Evolutionary conservation across 192 early-diverging fungal species (phyloP).

Genomic region (Coemansia sp.): DNA sequence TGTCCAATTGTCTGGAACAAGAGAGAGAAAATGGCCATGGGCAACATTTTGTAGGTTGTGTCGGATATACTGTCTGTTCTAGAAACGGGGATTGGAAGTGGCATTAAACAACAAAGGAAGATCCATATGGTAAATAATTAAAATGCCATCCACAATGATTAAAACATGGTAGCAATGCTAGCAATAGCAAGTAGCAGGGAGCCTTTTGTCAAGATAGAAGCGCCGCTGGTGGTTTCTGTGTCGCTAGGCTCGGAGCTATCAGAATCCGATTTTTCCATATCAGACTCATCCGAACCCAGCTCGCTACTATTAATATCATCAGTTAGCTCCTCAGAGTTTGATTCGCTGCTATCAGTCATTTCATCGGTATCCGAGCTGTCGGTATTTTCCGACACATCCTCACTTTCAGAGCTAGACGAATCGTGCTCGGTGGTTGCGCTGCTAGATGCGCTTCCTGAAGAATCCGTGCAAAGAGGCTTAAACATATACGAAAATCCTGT

Average conservation of each 20-base stretch:
- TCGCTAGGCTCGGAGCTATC: no score
- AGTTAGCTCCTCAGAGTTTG: no score
- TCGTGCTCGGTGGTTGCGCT: background rate
- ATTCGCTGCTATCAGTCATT: background rate
- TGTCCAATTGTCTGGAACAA: no score
- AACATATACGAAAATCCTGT: conserved; percentile 28
- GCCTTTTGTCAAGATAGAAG: background rate
- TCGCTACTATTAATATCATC: background rate
- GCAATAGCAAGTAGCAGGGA: conserved; percentile 1
- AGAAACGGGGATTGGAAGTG: background rate
- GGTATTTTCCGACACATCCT: background rate
- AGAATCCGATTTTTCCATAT: no score
- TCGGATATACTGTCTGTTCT: no score
- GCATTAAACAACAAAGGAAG: background rate
- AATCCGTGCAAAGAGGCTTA: conserved; percentile 13
- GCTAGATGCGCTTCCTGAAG: background rate
- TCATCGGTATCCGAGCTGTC: background rate
- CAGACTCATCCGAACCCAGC: background rate
- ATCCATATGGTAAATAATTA: background rate
- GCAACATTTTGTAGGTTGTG: no score
- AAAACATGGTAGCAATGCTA: conserved; percentile 3
- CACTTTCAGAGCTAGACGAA: background rate
- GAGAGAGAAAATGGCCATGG: no score
- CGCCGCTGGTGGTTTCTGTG: no score
- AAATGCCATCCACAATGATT: background rate